Conservation (phyloP, 1,284 basidiomycete species). For the Trametes hirsuta region DNA sequence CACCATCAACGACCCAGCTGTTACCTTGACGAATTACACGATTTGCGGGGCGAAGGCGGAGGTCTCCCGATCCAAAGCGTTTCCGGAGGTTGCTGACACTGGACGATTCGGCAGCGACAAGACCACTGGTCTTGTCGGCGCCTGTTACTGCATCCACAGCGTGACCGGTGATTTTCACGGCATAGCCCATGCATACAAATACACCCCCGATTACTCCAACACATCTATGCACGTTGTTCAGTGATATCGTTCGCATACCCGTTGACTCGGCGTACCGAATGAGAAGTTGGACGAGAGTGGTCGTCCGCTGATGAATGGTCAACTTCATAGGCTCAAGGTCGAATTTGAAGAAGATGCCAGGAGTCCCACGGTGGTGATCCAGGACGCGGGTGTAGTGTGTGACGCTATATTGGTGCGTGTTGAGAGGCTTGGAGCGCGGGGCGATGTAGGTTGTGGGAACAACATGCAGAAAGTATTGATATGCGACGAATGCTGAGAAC, state of each 20-base stretch:
- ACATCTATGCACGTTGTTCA: conserved; percentile 42
- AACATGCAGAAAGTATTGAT: conserved; percentile 94
- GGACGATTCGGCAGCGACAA: conserved; percentile 66
- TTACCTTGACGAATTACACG: conserved; percentile 43
- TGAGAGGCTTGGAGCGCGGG: conserved; percentile 59
- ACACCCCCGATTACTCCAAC: conserved; percentile 83
- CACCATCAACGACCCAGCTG: conserved; percentile 50
- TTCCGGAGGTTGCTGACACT: conserved; percentile 49
- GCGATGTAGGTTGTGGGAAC: conserved; percentile 94
- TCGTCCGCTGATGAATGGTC: conserved; percentile 87
- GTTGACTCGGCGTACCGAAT: conserved; percentile 60
- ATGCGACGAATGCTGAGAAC: conserved; percentile 82
- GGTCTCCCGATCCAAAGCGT: conserved; percentile 50
- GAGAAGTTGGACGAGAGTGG: conserved; percentile 78
- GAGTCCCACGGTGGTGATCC: conserved; percentile 79
- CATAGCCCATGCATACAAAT: conserved; percentile 81
- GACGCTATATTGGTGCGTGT: conserved; percentile 94
- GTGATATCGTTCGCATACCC: neutral
- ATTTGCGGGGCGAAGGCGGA: conserved; percentile 44
- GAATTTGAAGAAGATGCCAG: conserved; percentile 97
- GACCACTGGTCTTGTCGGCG: conserved; percentile 53
- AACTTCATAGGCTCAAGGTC: conserved; percentile 92
- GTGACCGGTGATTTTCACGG: conserved; percentile 67
- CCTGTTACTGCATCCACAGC: conserved; percentile 72
- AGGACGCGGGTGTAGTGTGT: conserved; percentile 88